Evolutionary conservation across 805 yeast species (phyloP).

Genomic region (Ogataea pignaliae): DNA sequence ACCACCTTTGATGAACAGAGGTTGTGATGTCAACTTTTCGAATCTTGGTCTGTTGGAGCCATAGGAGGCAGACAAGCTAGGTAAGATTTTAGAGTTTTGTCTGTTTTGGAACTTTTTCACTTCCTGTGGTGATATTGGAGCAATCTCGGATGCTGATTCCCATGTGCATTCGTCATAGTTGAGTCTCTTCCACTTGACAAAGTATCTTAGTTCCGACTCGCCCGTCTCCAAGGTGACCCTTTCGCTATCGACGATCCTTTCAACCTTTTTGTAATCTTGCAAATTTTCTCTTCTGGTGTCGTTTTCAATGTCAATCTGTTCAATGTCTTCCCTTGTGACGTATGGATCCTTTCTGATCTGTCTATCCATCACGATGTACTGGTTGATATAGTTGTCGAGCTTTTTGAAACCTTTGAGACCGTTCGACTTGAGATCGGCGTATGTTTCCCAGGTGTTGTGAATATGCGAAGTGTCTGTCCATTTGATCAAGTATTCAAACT

Average conservation of each 20-base stretch:
- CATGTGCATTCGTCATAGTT: conserved; percentile 95
- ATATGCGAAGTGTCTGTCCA: conserved; percentile 88
- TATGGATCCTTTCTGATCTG: conserved; percentile 74
- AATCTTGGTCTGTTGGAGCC: conserved; percentile 76
- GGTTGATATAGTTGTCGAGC: conserved; percentile 86
- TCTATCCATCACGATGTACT: conserved; percentile 65
- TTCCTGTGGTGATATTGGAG: conserved; percentile 74
- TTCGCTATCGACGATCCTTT: conserved; percentile 83
- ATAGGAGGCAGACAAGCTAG: conserved; percentile 74
- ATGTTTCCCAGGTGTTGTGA: conserved; percentile 92
- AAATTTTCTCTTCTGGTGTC: conserved; percentile 82
- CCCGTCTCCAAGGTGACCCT: conserved; percentile 62
- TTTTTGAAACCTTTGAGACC: conserved; percentile 72
- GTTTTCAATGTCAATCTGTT: conserved; percentile 86
- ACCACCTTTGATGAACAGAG: conserved; percentile 84
- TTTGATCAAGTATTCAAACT: conserved; percentile 62
- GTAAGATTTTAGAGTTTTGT: conserved; percentile 77
- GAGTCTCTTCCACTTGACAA: conserved; percentile 89
- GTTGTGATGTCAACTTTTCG: conserved; percentile 83
- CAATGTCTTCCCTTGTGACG: conserved; percentile 88
- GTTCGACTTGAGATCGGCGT: conserved; percentile 40
- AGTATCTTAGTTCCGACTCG: conserved; percentile 66
- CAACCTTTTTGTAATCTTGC: conserved; percentile 80
- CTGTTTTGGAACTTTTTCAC: conserved; percentile 82
- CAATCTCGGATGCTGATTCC: conserved; percentile 90